Base-by-base conservation (phyloP, 371 early-diverging fungal genomes). In the Mortierella sp. region DNA sequence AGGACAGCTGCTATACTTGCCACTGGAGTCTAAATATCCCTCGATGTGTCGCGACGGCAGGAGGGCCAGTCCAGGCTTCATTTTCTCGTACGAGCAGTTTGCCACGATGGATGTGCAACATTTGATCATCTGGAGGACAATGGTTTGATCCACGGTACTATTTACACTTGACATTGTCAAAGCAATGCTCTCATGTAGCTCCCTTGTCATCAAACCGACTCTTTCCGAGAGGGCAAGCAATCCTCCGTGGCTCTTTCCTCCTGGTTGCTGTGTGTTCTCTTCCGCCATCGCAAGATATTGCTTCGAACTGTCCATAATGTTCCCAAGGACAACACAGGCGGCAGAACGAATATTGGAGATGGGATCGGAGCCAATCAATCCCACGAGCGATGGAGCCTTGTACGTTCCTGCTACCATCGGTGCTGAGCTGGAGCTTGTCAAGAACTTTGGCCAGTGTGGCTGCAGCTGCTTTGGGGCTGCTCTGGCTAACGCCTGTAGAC, bases 201-300 rank as follows among this genome's bases (percentile, higher is more conserved):
- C 76, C 23, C 69, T 45, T 2, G 50, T 56, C 65, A 74, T 65
- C 21, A 69, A 8, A 0, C 76, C 76, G 21, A 74, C 41, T 43
- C 66, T 74, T 21, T 74, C 76, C 6, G 76, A 74, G 2, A 74
- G 54, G 0, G 69, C 54, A 28, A 74, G 39, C 13, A 69, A 53
- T 7, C 76, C 76, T 3, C 69, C 49, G 3, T 72, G 67, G 26
- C 31, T 67, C 39, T 58, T 67, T 26, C 54, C 14, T 41, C 60
- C 63, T 9, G 52, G 42, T 18, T 34, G 28, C 16, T 23, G 31
- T n/a, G 60, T 34, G 23, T 69, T 69, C 57, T 74, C 76, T n/a
- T 74, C 76, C 49, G 76, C 69, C 76, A 74, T 74, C 1, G 76
- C 65, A 49, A 74, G 16, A 58, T 74, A 74, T 39, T 69, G 76